These are phyloP conservation scores for Rhizopogon roseolus DNA, from an alignment of 768 basidiomycete genomes.

Conservation along the genomic window DNA sequence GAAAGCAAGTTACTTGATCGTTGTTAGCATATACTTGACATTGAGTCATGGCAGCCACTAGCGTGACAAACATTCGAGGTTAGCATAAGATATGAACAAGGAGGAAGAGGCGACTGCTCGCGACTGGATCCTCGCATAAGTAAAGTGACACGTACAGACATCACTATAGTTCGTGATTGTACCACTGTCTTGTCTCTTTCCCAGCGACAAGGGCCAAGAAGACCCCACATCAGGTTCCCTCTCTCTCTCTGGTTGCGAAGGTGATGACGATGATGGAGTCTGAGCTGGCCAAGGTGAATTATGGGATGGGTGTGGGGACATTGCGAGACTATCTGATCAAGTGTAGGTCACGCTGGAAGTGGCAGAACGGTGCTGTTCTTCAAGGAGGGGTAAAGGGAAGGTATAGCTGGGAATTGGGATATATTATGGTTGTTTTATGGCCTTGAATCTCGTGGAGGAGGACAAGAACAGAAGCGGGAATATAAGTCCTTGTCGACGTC, in stretches of 20 bases:
- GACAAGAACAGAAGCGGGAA: conserved; percentile 23
- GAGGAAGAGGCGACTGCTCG: conserved; percentile 6
- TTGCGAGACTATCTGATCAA: conserved; percentile 20
- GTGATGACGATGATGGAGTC: conserved; percentile 28
- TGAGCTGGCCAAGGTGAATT: conserved; percentile 40
- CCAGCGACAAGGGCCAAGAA: conserved; percentile 4
- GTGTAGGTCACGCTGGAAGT: conserved; percentile 13
- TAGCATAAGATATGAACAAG: conserved; percentile 3
- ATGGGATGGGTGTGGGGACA: conserved; percentile 31
- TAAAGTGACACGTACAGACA: conserved; percentile 20
- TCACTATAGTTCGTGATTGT: conserved; percentile 18
- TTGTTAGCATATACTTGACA: conserved; percentile 65
- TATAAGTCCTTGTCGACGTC: conserved; percentile 12
- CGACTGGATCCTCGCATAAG: conserved; percentile 3
- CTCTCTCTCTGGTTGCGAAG: conserved; percentile 28
- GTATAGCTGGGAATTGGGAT: conserved; percentile 13
- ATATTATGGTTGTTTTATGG: conserved; percentile 21
- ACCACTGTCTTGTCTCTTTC: conserved; percentile 17
- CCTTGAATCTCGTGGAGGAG: conserved; percentile 10
- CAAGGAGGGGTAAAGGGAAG: conserved; percentile 10
- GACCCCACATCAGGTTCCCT: conserved; percentile 26
- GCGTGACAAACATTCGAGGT: conserved; percentile 5
- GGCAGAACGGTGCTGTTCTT: conserved; percentile 8
- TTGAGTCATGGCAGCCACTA: conserved; percentile 34
- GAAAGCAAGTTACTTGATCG: conserved; percentile 74